Evolutionary conservation across 2,329 filamentous ascomycete species (phyloP).

Genomic region (Fusarium miscanthi): DNA sequence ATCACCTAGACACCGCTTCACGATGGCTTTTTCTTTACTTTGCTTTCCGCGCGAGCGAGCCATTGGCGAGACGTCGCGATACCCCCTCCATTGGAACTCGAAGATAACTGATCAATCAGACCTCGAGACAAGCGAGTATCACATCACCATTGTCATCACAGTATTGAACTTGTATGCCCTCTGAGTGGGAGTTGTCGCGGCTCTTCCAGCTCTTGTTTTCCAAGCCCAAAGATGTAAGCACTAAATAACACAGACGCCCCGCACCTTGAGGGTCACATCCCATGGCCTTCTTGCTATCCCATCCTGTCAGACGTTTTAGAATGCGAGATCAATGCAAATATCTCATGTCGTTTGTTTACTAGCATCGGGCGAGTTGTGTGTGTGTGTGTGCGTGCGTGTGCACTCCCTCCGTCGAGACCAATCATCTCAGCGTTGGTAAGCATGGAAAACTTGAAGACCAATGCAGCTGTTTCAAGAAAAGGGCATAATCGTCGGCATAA

Average conservation of each 20-base stretch:
- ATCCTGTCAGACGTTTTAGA: constrained; percentile 4
- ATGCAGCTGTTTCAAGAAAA: constrained; percentile 19
- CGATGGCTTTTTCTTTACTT: not conserved
- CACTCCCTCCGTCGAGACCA: not conserved
- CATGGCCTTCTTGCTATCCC: constrained; percentile 1
- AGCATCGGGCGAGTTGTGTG: not conserved
- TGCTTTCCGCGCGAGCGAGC: not conserved
- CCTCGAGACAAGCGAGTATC: not conserved
- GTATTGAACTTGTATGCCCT: not conserved
- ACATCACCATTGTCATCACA: not conserved
- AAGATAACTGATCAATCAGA: constrained; percentile 13
- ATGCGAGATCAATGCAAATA: constrained; percentile 25
- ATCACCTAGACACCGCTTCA: constrained; percentile 4
- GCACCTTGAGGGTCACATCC: constrained; percentile 25
- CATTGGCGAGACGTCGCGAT: constrained; percentile 18
- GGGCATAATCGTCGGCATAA: not conserved
- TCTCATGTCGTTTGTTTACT: constrained; percentile 8
- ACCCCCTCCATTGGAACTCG: constrained; percentile 22
- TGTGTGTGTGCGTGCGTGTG: not conserved
- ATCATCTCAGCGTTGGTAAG: not conserved
- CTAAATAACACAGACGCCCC: constrained; percentile 24
- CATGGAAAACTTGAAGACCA: not conserved
- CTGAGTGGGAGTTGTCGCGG: constrained; percentile 9
- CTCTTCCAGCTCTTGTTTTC: not conserved
- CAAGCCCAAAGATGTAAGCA: constrained; percentile 24